These are phyloP conservation scores for Helminthosporium solani DNA, from an alignment of 2,329 filamentous ascomycete species.

Conservation along the genomic window DNA sequence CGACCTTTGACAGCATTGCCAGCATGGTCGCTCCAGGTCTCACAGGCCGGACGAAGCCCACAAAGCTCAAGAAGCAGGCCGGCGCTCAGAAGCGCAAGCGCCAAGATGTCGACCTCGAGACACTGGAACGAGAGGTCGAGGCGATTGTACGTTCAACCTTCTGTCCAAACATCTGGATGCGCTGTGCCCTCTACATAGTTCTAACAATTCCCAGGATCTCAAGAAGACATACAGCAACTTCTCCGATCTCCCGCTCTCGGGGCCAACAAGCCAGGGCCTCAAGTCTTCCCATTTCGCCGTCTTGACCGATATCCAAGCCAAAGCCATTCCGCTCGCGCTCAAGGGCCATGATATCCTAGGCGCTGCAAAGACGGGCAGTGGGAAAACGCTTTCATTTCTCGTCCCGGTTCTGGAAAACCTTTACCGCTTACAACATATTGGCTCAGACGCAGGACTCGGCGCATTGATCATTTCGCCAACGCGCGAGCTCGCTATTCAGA, in stretches of 20 bases:
- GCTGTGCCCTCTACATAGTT: too few species aligned
- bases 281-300: constrained; percentile 84
- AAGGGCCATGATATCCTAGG: constrained; percentile 87
- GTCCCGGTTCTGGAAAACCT: constrained; percentile 91
- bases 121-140: constrained; percentile 47
- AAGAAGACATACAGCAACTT: constrained; percentile 69
- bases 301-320: constrained; percentile 87
- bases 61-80: constrained; percentile 59
- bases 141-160: constrained; percentile 38
- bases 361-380: constrained; percentile 91
- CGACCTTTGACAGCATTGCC: background rate
- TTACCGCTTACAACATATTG: constrained; percentile 84
- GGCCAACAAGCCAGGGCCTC: constrained; percentile 75
- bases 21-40: constrained; percentile 32
- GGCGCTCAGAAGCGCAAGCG: constrained; percentile 56
- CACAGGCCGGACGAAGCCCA: constrained; percentile 50
- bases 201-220: constrained; percentile 52
- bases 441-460: constrained; percentile 80
- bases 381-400: constrained; percentile 92
- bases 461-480: constrained; percentile 93
- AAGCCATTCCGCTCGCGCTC: constrained; percentile 83
- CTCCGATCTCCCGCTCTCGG: constrained; percentile 80
- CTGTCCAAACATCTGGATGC: background rate
- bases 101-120: constrained; percentile 51
- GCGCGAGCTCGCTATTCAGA: constrained; percentile 92